A percentile compares a stretch with the other conserved stretches of the same genome.
phyloP scores from a whole-genome alignment of 2,329 filamentous ascomycete species.

The Nectriaceae sp. region DNA sequence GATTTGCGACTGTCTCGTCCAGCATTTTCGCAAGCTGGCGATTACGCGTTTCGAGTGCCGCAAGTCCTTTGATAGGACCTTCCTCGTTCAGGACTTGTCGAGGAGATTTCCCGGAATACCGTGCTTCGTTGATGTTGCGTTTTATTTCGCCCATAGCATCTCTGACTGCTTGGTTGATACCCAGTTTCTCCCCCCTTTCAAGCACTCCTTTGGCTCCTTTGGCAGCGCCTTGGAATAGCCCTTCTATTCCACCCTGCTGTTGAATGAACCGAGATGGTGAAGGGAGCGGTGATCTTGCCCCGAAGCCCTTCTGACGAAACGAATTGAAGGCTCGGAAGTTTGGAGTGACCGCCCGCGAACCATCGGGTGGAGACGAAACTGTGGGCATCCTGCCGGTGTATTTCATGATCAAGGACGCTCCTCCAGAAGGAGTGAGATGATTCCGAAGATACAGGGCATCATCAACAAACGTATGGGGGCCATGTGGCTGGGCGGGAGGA shows the following conservation, averaged over 20 bases:
- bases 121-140: constrained; percentile 69
- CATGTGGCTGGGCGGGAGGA: constrained; percentile 59
- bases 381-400: constrained; percentile 63
- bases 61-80: constrained; percentile 39
- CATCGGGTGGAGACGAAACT: constrained; percentile 25
- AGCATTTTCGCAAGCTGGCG: constrained; percentile 68
- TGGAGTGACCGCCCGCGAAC: constrained; percentile 35
- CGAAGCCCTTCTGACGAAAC: constrained; percentile 44
- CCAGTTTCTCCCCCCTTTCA: constrained; percentile 72
- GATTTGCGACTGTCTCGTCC: constrained; percentile 62
- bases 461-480: constrained; percentile 78
- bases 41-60: constrained; percentile 65
- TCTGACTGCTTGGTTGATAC: constrained; percentile 79
- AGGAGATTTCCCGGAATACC: constrained; percentile 42
- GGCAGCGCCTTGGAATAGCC: constrained; percentile 73
- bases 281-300: constrained; percentile 46
- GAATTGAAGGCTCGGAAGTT: constrained; percentile 35
- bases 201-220: constrained; percentile 75
- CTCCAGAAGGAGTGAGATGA: constrained; percentile 64
- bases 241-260: constrained; percentile 65
- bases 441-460: constrained; percentile 77
- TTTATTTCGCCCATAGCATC: constrained; percentile 79
- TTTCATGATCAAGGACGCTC: constrained; percentile 66
- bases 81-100: constrained; percentile 39
- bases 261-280: constrained; percentile 55